Conservation (phyloP, 805 yeast species). For the Kuraishia floccosa region DNA sequence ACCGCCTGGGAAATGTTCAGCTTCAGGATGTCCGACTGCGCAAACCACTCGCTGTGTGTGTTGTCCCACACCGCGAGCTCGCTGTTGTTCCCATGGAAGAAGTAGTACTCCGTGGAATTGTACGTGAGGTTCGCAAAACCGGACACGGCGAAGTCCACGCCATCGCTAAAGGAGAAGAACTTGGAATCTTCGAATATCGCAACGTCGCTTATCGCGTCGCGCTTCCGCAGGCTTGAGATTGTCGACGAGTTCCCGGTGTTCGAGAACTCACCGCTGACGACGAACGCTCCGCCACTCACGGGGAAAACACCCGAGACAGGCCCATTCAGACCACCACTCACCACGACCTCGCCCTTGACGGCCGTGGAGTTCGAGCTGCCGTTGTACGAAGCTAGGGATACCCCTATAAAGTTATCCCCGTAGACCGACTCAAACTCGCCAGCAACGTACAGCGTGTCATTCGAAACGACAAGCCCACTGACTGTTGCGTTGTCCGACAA, state of each 20-base stretch:
- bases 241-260: slow-evolving; percentile 19
- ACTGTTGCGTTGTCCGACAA: slow-evolving; percentile 29
- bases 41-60: slow-evolving; percentile 22
- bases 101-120: slow-evolving; percentile 26
- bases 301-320: slow-evolving; percentile 19
- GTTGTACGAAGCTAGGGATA: slow-evolving; percentile 14
- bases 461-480: slow-evolving; percentile 17
- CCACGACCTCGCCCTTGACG: slow-evolving; percentile 3
- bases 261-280: slow-evolving; percentile 35
- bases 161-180: slow-evolving; percentile 16
- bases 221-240: slow-evolving; percentile 4
- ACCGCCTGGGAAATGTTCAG: slow-evolving; percentile 20
- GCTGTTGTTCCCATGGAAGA: slow-evolving; percentile 20
- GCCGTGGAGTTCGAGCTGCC: slow-evolving; percentile 5
- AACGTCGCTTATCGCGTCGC: too few relatives aligned
- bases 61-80: slow-evolving; percentile 28
- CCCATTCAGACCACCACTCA: slow-evolving; percentile 28
- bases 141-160: slow-evolving; percentile 25
- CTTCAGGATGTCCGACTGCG: slow-evolving; percentile 11
- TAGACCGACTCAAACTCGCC: slow-evolving; percentile 32
- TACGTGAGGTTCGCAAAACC: slow-evolving; percentile 29
- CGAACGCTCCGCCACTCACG: slow-evolving; percentile 21
- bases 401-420: slow-evolving; percentile 25
- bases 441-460: slow-evolving; percentile 27
- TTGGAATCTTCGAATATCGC: too few relatives aligned